phyloP scores from a whole-genome alignment of 2,329 filamentous ascomycete species.

The Fusarium fujikuroi region DNA sequence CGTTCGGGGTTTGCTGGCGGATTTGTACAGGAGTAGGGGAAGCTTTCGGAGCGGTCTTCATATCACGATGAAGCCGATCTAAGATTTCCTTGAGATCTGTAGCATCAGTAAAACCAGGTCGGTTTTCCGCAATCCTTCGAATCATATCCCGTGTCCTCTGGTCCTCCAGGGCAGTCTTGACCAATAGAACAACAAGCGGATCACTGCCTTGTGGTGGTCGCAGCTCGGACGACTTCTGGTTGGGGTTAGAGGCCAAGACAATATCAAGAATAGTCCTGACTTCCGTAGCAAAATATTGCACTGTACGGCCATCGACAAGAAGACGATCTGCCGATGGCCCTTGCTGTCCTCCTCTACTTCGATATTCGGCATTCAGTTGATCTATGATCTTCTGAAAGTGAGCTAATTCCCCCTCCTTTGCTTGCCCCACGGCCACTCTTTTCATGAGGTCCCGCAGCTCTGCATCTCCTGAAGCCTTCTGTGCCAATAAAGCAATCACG shows the following conservation, averaged over 20 bases:
- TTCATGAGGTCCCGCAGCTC: slow-evolving; percentile 84
- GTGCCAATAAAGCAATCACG: slow-evolving; percentile 82
- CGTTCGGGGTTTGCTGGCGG: slow-evolving; percentile 46
- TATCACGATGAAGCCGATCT: slow-evolving; percentile 59
- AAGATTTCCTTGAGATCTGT: slow-evolving; percentile 64
- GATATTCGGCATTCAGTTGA: slow-evolving; percentile 73
- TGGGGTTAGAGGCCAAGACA: slow-evolving; percentile 67
- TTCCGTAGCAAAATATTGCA: slow-evolving; percentile 70
- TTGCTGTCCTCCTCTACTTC: slow-evolving; percentile 60
- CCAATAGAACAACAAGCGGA: slow-evolving; percentile 64
- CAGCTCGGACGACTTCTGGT: slow-evolving; percentile 64
- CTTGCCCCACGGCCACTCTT: slow-evolving; percentile 80
- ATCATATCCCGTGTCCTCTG: slow-evolving; percentile 61
- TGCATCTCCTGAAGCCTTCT: slow-evolving; percentile 77
- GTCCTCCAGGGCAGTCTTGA: slow-evolving; percentile 68
- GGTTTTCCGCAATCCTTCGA: slow-evolving; percentile 62
- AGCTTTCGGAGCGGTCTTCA: slow-evolving; percentile 50
- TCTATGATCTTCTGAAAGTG: slow-evolving; percentile 85
- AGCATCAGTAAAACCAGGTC: slow-evolving; percentile 62
- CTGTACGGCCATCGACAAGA: slow-evolving; percentile 64
- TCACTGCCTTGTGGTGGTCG: slow-evolving; percentile 65
- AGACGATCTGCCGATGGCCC: slow-evolving; percentile 66
- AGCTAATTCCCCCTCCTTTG: slow-evolving; percentile 75
- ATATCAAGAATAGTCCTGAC: slow-evolving; percentile 68
- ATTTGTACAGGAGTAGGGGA: slow-evolving; percentile 45